Evolutionary conservation across 2,329 filamentous ascomycete genomes (phyloP).

Genomic region (Xylaria multiplex): DNA sequence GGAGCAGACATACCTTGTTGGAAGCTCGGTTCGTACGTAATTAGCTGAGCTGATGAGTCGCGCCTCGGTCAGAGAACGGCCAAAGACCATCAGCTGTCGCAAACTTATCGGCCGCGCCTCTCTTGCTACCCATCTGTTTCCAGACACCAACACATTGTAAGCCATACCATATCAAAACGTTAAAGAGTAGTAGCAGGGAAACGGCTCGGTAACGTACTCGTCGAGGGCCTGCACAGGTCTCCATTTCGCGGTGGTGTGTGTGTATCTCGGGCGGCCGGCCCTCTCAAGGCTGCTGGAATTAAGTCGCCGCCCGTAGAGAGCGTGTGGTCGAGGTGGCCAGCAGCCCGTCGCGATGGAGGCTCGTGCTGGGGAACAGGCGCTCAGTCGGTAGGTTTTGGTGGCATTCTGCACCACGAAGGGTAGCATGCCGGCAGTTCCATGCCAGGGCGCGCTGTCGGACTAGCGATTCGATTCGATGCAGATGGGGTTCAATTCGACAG

Average conservation of each 20-base stretch:
- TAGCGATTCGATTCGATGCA: background rate
- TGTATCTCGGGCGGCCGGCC: slow-evolving; percentile 41
- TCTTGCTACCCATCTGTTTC: slow-evolving; percentile 84
- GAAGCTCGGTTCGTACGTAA: slow-evolving; percentile 94
- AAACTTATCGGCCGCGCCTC: slow-evolving; percentile 96
- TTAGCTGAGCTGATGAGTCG: slow-evolving; percentile 94
- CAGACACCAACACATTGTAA: slow-evolving; percentile 22
- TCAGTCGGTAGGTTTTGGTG: slow-evolving; percentile 51
- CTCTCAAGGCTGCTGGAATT: slow-evolving; percentile 31
- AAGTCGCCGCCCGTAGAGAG: slow-evolving; percentile 17
- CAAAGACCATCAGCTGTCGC: slow-evolving; percentile 96
- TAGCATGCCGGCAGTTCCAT: slow-evolving; percentile 56
- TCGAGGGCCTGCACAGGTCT: slow-evolving; percentile 71
- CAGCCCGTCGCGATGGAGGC: slow-evolving; percentile 11
- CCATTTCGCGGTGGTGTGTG: slow-evolving; percentile 59
- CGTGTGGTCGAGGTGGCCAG: slow-evolving; percentile 31
- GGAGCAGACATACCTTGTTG: slow-evolving; percentile 70
- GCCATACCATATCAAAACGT: slow-evolving; percentile 12
- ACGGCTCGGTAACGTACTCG: slow-evolving; percentile 59
- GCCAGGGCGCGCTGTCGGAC: slow-evolving; percentile 36
- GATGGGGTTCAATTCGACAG: background rate
- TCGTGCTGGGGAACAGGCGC: slow-evolving; percentile 15
- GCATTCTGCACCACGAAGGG: slow-evolving; percentile 58
- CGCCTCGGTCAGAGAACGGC: slow-evolving; percentile 88
- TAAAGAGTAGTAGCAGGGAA: slow-evolving; percentile 25